Base-by-base conservation (phyloP, 495 filamentous ascomycete genomes). In the Trichocladium uniseriatum region DNA sequence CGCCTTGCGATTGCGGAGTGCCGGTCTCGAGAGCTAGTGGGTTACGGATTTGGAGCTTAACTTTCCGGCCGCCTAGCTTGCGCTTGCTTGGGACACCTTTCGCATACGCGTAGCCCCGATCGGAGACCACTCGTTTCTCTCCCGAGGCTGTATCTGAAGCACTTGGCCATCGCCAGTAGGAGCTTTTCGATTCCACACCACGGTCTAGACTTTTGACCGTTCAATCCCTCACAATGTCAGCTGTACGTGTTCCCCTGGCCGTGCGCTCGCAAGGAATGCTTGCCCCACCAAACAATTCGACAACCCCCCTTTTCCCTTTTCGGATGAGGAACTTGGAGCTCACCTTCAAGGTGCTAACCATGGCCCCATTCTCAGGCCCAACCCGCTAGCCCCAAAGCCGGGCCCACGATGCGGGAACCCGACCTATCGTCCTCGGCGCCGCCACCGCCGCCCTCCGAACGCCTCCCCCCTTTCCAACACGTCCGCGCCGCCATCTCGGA, bases 401-500 rank as follows among this genome's bases (percentile, higher is more conserved):
- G 32, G 22, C 14, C 38, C n/a, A 24, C 31, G 32, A 24, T 24
- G 21, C 10, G 28, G 8, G 9, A 43, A 18, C 39, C 37, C 22
- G 21, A 40, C 22, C 7, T n/a, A 16, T 2, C 15, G n/a, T 24
- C 38, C 37, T 1, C 49, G 6, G 24, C 53, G 20, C 5, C 37
- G 16, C 6, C 49, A 22, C 35, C 46, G 2, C 40, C 57, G 1
- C 50, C 53, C 1, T 14, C 57, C 27, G 48, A 51, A 16, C 42
- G 55, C n/a, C 46, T 58, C 29, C 35, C 20, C 16, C 18, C 51
- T 11, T 14, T 34, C 35, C 16, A 55, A 29, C 51, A 71, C 15
- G 53, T 82, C 34, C 67, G 66, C 5, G 61, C 71, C n/a, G 64
- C 73, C 22, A 44, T 89, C 34, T 78, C 81, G 8, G 79, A 95